Percentiles rank a stretch among this genome's conserved stretches.
Evolutionary conservation across 2,329 filamentous ascomycete genomes (phyloP).

Genomic region (Byssochlamys sp.): DNA sequence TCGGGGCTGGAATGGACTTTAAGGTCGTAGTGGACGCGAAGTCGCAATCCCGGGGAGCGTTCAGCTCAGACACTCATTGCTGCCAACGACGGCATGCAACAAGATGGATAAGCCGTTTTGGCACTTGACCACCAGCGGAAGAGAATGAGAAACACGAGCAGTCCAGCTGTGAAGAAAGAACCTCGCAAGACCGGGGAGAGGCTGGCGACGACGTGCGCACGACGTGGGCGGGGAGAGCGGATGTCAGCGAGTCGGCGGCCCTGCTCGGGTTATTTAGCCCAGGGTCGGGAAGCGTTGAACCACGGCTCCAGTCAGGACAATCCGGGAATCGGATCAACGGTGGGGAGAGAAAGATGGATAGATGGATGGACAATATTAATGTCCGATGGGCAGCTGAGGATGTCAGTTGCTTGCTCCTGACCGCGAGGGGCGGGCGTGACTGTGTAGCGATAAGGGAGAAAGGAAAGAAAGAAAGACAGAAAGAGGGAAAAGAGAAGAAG

Average conservation of each 20-base stretch:
- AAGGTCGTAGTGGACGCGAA: neutral
- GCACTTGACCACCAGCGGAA: neutral
- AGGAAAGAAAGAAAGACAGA: neutral
- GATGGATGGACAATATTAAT: neutral
- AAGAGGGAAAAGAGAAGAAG: neutral
- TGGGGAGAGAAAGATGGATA: neutral
- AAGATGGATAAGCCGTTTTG: neutral
- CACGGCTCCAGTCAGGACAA: conserved; percentile 1
- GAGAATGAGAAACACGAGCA: neutral
- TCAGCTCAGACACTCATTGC: neutral
- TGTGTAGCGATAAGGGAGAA: neutral
- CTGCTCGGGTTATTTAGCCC: neutral
- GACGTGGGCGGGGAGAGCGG: neutral
- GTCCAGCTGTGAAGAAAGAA: neutral
- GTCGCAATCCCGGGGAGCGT: neutral
- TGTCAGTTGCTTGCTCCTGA: neutral
- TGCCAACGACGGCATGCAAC: neutral
- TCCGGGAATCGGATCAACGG: neutral
- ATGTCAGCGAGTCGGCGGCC: neutral
- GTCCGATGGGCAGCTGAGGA: neutral
- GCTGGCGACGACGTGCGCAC: neutral
- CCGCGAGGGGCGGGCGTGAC: neutral
- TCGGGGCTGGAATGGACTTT: neutral
- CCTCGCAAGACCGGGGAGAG: neutral
- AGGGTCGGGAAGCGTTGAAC: neutral